A percentile compares a stretch with the other conserved stretches of the same genome.
Conservation (phyloP, 2,329 filamentous ascomycete species). For the Teratosphaeria gauchensis region DNA sequence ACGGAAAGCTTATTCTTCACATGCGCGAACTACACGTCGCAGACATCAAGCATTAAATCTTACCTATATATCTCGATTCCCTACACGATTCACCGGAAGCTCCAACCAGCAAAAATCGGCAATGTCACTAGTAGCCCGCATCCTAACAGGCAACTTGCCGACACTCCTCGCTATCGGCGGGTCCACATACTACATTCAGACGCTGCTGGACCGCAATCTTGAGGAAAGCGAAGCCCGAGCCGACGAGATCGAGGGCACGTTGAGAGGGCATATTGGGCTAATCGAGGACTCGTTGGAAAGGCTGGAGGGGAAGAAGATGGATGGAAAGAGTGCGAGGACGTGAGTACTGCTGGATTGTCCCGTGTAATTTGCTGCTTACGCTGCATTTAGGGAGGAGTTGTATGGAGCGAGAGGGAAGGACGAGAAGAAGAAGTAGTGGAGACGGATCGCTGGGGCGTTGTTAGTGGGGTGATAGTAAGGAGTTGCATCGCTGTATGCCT, state of each 20-base stretch:
- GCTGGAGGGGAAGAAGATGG: constrained; percentile 33
- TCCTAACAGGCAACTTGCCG: background rate
- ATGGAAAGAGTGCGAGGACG: constrained; percentile 29
- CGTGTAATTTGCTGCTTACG: background rate
- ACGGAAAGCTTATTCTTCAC: background rate
- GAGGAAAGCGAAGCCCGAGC: constrained; percentile 40
- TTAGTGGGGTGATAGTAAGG: too few species aligned
- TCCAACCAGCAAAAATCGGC: background rate
- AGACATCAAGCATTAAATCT: too few species aligned
- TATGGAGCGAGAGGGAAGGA: constrained; percentile 11
- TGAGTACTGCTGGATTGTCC: constrained; percentile 13
- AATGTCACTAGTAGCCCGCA: background rate
- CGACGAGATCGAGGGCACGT: constrained; percentile 39
- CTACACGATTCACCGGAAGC: background rate
- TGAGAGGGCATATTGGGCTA: constrained; percentile 38
- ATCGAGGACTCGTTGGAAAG: constrained; percentile 39
- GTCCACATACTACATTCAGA: constrained; percentile 15
- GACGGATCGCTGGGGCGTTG: background rate
- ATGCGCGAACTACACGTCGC: background rate
- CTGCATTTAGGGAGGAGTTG: constrained; percentile 9
- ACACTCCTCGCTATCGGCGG: constrained; percentile 11
- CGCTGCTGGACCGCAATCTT: constrained; percentile 33
- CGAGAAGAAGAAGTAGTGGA: constrained; percentile 8
- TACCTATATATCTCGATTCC: background rate
- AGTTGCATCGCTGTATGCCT: too few species aligned